A percentile compares a stretch with the other conserved stretches of the same genome.
phyloP scores from a whole-genome alignment of 2,329 filamentous ascomycete genomes.

The Pseudogymnoascus sp. region DNA sequence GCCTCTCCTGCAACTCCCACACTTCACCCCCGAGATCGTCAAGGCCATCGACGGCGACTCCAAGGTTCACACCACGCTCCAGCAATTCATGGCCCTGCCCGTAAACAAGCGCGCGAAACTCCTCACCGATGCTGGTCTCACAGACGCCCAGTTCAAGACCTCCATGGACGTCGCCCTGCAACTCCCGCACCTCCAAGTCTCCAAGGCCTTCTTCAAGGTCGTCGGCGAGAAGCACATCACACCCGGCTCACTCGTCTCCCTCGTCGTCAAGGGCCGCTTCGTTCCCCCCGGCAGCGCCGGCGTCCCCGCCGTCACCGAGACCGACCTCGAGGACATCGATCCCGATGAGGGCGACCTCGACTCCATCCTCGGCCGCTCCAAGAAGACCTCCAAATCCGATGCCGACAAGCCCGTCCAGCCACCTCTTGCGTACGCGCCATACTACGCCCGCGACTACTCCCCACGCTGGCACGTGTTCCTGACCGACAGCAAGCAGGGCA shows the following conservation, averaged over 20 bases:
- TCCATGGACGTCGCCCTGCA: constrained; percentile 72
- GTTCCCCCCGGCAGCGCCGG: constrained; percentile 75
- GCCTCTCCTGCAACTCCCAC: constrained; percentile 82
- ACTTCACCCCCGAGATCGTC: constrained; percentile 64
- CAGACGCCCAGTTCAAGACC: constrained; percentile 68
- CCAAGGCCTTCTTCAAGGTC: constrained; percentile 97
- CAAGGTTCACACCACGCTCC: constrained; percentile 67
- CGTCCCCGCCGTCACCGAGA: constrained; percentile 64
- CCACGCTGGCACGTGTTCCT: constrained; percentile 94
- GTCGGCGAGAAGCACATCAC: constrained; percentile 89
- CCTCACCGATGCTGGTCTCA: constrained; percentile 61
- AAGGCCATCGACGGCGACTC: constrained; percentile 65
- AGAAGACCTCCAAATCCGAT: constrained; percentile 53
- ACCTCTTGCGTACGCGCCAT: constrained; percentile 82
- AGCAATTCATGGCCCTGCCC: constrained; percentile 81
- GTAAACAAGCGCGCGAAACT: constrained; percentile 65
- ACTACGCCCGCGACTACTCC: constrained; percentile 80
- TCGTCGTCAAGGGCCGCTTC: constrained; percentile 91
- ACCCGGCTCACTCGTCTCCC: constrained; percentile 82
- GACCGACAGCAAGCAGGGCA: constrained; percentile 86
- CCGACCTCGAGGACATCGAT: constrained; percentile 84
- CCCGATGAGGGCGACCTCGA: constrained; percentile 88
- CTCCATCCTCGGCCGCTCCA: constrained; percentile 68
- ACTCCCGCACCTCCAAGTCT: constrained; percentile 74
- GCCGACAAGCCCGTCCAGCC: constrained; percentile 60